A percentile compares a stretch with the other conserved stretches of the same genome.
Evolutionary conservation across 2,329 filamentous ascomycete species (phyloP).

Genomic region (Fusarium pseudoanthophilum): DNA sequence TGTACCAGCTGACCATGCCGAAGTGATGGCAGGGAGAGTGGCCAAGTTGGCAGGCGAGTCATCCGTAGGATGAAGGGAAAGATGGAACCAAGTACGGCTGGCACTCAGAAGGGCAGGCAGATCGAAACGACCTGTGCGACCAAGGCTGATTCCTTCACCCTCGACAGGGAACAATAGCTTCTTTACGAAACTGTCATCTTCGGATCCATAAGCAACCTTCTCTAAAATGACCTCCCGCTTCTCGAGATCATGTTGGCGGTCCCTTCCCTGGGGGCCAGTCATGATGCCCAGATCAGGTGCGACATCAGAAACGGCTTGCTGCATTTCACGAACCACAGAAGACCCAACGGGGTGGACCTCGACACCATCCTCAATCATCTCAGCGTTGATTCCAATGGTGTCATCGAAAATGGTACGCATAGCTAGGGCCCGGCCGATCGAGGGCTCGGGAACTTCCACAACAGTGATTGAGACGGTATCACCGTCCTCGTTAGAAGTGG

Average conservation of each 20-base stretch:
- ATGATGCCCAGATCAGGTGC: conserved; percentile 83
- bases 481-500: conserved; percentile 75
- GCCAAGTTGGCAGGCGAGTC: conserved; percentile 80
- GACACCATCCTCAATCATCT: conserved; percentile 97
- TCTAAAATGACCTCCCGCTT: conserved; percentile 86
- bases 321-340: conserved; percentile 88
- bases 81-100: conserved; percentile 94
- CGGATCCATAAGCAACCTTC: conserved; percentile 83
- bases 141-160: conserved; percentile 82
- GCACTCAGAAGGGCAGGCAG: conserved; percentile 78
- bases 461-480: conserved; percentile 92
- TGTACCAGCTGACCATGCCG: conserved; percentile 90
- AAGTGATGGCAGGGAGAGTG: conserved; percentile 76
- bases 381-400: conserved; percentile 88
- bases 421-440: conserved; percentile 86
- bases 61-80: conserved; percentile 91
- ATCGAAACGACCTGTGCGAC: conserved; percentile 81
- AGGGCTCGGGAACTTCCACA: conserved; percentile 83
- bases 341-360: conserved; percentile 78
- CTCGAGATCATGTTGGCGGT: conserved; percentile 82
- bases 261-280: conserved; percentile 72
- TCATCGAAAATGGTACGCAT: conserved; percentile 95
- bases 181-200: conserved; percentile 84
- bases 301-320: conserved; percentile 79
- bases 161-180: conserved; percentile 82